Evolutionary conservation across 371 early-diverging fungal genomes (phyloP).

Genomic region (Rhizomucor miehei): DNA sequence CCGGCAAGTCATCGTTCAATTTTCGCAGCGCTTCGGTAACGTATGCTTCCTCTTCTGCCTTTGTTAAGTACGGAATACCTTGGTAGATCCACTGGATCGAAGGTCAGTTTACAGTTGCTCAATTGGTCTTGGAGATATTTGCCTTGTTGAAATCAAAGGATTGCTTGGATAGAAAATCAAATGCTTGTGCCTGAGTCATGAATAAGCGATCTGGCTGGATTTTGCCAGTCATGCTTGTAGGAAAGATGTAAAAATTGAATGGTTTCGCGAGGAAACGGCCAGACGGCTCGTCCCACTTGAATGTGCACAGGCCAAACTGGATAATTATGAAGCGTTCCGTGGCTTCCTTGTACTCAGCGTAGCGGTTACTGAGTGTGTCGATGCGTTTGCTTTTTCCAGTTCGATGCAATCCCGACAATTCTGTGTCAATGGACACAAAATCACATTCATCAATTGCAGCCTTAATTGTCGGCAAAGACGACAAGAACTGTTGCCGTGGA

Average conservation of each 20-base stretch:
- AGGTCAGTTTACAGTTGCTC: not conserved
- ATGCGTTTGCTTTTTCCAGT: constrained; percentile 29
- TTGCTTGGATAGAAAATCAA: constrained; percentile 77
- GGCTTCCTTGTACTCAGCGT: constrained; percentile 57
- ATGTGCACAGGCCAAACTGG: constrained; percentile 84
- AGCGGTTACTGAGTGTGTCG: constrained; percentile 62
- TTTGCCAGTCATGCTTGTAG: constrained; percentile 56
- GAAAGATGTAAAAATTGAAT: constrained; percentile 90
- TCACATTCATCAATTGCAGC: constrained; percentile 71
- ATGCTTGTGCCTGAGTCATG: constrained; percentile 63
- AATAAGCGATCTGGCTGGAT: constrained; percentile 67
- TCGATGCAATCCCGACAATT: constrained; percentile 64
- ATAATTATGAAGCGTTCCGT: constrained; percentile 61
- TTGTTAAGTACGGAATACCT: constrained; percentile 77
- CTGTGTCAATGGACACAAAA: constrained; percentile 84
- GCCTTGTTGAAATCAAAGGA: constrained; percentile 83
- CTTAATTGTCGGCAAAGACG: constrained; percentile 52
- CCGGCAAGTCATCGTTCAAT: constrained; percentile 53
- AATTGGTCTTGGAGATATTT: not conserved
- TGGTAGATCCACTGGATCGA: constrained; percentile 51
- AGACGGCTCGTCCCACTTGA: constrained; percentile 58
- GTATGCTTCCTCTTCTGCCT: constrained; percentile 57
- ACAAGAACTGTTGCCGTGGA: constrained; percentile 60
- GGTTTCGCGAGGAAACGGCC: constrained; percentile 74
- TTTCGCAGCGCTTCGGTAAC: constrained; percentile 38